Percentiles rank a stretch among this genome's conserved stretches.
These are phyloP conservation scores for Gautieria morchelliformis DNA, from an alignment of 768 basidiomycete species.

Conservation along the genomic window DNA sequence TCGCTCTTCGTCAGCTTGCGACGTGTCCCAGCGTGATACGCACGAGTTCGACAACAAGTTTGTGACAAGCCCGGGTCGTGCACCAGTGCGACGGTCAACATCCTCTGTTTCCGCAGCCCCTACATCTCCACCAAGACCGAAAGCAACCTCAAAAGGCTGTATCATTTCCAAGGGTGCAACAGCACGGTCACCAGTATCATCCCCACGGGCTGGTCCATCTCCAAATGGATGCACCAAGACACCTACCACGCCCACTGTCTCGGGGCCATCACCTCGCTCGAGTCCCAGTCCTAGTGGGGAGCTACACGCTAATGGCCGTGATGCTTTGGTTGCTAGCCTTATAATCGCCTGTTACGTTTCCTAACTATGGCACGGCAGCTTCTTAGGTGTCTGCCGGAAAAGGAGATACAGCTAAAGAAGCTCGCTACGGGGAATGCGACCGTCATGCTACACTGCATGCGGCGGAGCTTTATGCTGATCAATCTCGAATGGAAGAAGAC, in stretches of 20 bases:
- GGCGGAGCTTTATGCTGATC: constrained; percentile 74
- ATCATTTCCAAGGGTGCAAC: constrained; percentile 45
- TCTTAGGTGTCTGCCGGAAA: constrained; percentile 67
- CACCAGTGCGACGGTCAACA: constrained; percentile 7
- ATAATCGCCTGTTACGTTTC: background rate
- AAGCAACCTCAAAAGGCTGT: constrained; percentile 24
- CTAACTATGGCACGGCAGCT: constrained; percentile 36
- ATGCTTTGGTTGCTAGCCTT: too few relatives aligned
- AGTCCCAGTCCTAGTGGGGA: constrained; percentile 27
- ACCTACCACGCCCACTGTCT: constrained; percentile 30
- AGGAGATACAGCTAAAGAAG: constrained; percentile 55
- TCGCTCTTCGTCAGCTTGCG: too few relatives aligned
- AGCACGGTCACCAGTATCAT: constrained; percentile 54
- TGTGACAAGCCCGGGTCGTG: constrained; percentile 9
- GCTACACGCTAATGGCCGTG: constrained; percentile 34
- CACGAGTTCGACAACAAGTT: too few relatives aligned
- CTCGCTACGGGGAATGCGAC: constrained; percentile 57
- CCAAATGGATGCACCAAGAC: constrained; percentile 26
- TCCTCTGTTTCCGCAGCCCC: too few relatives aligned
- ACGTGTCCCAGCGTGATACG: too few relatives aligned
- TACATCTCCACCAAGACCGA: too few relatives aligned
- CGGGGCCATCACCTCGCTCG: constrained; percentile 37
- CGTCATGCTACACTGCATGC: constrained; percentile 51
- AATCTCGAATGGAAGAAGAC: constrained; percentile 61
- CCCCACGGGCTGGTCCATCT: too few relatives aligned